Evolutionary conservation across 768 basidiomycete species (phyloP), one percentile per base, ranked within the genome.

Genomic region (Macrocybe gigantea): DNA sequence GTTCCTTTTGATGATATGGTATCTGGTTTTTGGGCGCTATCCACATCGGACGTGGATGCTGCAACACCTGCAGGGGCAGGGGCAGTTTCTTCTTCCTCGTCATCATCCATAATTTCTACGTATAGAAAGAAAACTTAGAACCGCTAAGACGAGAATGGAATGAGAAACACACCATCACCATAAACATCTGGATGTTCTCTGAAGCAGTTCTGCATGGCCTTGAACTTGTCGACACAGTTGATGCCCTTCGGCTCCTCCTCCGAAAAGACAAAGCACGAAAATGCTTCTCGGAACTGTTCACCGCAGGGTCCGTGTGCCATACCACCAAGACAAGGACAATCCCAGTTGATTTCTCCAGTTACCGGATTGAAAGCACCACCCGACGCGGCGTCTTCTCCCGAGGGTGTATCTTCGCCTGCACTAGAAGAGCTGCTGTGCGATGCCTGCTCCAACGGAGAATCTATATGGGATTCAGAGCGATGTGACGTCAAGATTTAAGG

Each of bases 341-440:
- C 96, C 96, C 96, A 99, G 71, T 99, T 99, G 60, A 99, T 98
- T 77, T 97, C 93, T 38, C 96, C 96, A 1, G 96, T 99, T 53
- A 82, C 93, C 13, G 94, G 94, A 68, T 99, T 88, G 74, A 80
- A 98, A 5, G 96, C 95, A 38, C 74, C 74, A 13, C 40, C 15
- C 2, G 45, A 38, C 8, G 50, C n/a, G 33, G 50, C 53, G 36
- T 38, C 49, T 38, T 54, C 48, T 11, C 35, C 29, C 29, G 8
- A 4, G 22, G 22, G 22, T 22, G 22, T 4, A 22, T 22, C 22
- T 22, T 22, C 22, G 22, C 22, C 22, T 22, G 22, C 22, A 22
- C 22, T 4, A 22, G 22, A 22, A 4, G 22, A 22, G 22, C 22
- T 22, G 22, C 22, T 22, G 22, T 22, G 22, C 22, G 22, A 22